Conservation (phyloP, 768 basidiomycete species). For the Macrolepiota fuliginosa region DNA sequence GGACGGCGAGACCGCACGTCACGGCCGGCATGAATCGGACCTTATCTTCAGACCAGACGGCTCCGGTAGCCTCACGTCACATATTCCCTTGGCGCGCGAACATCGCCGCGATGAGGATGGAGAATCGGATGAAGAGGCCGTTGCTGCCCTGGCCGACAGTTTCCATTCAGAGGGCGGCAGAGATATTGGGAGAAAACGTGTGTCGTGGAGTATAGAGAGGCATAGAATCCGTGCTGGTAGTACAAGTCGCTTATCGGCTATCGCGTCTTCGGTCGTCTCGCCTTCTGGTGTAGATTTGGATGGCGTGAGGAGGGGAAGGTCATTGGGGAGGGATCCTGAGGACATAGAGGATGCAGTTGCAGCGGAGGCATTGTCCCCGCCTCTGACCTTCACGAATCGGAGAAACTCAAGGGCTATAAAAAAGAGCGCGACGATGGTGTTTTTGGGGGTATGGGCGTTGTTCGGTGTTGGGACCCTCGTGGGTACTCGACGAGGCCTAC, state of each 20-base stretch:
- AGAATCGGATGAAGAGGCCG: constrained; percentile 51
- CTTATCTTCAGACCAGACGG: constrained; percentile 4
- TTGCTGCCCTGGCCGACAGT: constrained; percentile 65
- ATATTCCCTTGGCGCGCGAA: constrained; percentile 9
- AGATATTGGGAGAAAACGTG: constrained; percentile 43
- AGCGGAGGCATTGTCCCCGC: neutral
- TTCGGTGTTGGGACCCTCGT: constrained; percentile 62
- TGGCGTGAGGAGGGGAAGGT: constrained; percentile 34
- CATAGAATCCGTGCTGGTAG: constrained; percentile 40
- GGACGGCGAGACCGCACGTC: constrained; percentile 16
- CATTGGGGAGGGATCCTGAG: constrained; percentile 25
- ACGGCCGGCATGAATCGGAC: neutral
- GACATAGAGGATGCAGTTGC: constrained; percentile 19
- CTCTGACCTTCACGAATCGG: constrained; percentile 22
- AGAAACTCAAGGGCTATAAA: constrained; percentile 63
- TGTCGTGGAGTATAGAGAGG: constrained; percentile 70
- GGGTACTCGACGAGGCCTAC: constrained; percentile 24
- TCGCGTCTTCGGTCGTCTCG: constrained; percentile 27
- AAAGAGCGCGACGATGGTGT: constrained; percentile 75
- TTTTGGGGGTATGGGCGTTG: constrained; percentile 74
- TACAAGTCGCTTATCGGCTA: constrained; percentile 35
- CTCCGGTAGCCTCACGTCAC: constrained; percentile 10
- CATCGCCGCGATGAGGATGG: constrained; percentile 21
- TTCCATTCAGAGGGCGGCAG: constrained; percentile 71
- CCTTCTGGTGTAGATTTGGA: neutral